Conservation (phyloP, 75 land plant genomes). For the Chamaecyparis obtusa region DNA sequence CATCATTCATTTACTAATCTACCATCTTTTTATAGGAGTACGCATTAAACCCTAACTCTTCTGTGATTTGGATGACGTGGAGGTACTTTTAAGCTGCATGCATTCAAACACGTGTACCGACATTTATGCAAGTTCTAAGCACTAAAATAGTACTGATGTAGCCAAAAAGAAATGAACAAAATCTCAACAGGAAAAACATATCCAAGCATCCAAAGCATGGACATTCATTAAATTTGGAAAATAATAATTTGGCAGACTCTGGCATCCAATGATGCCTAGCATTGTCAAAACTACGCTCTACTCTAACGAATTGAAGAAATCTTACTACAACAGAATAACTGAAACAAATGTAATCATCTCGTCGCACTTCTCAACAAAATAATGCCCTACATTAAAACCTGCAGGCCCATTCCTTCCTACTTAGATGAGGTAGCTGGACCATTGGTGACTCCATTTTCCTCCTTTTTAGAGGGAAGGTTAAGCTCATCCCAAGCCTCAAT, state of each 20-base stretch:
- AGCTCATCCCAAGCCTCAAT: slow-evolving; percentile 92
- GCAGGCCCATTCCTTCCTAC: background rate
- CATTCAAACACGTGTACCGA: background rate
- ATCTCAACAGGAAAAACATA: background rate
- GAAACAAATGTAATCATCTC: background rate
- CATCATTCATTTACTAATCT: too few relatives aligned
- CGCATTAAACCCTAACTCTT: background rate
- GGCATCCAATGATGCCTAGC: background rate
- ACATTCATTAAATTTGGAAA: background rate
- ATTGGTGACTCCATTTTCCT: background rate
- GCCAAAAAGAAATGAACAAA: background rate
- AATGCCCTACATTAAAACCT: background rate
- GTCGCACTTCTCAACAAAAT: background rate
- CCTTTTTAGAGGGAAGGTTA: slow-evolving; percentile 22
- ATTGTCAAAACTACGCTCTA: background rate
- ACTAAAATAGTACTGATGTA: background rate
- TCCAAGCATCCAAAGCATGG: background rate
- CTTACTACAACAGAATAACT: background rate
- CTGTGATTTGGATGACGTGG: background rate
- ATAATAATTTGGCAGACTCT: background rate
- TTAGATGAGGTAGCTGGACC: slow-evolving; percentile 7
- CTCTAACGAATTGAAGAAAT: background rate
- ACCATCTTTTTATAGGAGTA: too few relatives aligned
- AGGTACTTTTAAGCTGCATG: background rate
- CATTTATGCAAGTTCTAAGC: too few relatives aligned